Conservation (phyloP, 371 early-diverging fungal genomes). For the Dinochytrium kinnereticum region DNA sequence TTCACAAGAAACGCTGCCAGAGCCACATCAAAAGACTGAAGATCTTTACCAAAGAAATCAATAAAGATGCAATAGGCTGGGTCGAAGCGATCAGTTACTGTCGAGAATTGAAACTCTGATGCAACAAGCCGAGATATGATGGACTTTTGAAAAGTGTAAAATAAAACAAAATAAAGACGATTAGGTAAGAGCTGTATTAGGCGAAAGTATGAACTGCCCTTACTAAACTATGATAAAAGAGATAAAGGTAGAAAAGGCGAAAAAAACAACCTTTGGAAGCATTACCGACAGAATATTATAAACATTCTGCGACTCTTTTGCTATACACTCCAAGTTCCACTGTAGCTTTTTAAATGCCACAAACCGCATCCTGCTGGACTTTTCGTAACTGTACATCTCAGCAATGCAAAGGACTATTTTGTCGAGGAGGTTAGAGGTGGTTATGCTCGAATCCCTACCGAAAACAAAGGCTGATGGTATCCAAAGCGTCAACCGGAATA, state of each 20-base stretch:
- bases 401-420: neutral
- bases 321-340: conserved; percentile 2
- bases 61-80: conserved; percentile 20
- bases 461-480: neutral
- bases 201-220: too few species aligned
- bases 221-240: neutral
- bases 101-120: conserved; percentile 21
- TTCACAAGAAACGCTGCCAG: conserved; percentile 1
- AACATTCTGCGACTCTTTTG: neutral
- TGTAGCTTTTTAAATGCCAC: conserved; percentile 6
- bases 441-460: neutral
- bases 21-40: neutral
- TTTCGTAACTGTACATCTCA: conserved; percentile 2
- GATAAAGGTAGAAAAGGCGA: too few species aligned
- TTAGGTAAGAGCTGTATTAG: too few species aligned
- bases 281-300: neutral
- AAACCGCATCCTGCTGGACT: neutral
- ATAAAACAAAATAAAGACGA: too few species aligned
- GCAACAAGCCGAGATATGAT: conserved; percentile 9
- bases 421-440: neutral
- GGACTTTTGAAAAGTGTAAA: neutral
- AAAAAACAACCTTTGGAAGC: conserved; percentile 10
- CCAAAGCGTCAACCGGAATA: neutral
- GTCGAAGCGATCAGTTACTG: conserved; percentile 12
- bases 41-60: conserved; percentile 6